phyloP scores from a whole-genome alignment of 2,329 filamentous ascomycete genomes.

The Apiospora aurea region DNA sequence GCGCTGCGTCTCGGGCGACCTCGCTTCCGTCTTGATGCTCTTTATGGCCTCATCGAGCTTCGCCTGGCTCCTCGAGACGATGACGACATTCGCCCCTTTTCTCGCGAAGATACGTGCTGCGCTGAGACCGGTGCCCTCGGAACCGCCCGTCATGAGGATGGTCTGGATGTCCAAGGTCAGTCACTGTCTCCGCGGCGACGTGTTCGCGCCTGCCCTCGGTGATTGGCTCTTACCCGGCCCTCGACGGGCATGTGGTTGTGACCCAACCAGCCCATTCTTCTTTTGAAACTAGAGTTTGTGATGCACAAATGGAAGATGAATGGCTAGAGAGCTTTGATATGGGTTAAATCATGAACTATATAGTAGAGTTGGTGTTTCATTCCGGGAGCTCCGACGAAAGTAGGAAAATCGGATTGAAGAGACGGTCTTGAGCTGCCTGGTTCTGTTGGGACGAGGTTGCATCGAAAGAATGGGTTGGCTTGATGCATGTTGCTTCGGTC shows the following conservation, averaged over 20 bases:
- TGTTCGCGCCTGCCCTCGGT: constrained; percentile 56
- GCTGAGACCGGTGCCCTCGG: constrained; percentile 88
- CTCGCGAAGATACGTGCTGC: constrained; percentile 76
- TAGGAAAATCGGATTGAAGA: not conserved
- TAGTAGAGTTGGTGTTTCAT: not conserved
- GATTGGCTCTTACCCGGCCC: constrained; percentile 68
- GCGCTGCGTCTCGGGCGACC: constrained; percentile 68
- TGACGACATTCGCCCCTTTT: constrained; percentile 86
- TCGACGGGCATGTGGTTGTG: constrained; percentile 82
- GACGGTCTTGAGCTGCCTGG: not conserved
- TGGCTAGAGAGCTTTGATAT: not conserved
- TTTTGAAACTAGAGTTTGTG: not conserved
- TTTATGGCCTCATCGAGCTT: constrained; percentile 70
- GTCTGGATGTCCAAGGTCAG: constrained; percentile 22
- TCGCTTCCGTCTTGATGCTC: constrained; percentile 60
- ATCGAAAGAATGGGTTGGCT: not conserved
- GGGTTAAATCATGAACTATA: not conserved
- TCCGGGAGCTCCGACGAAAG: not conserved
- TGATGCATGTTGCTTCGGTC: no score
- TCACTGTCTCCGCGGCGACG: constrained; percentile 61
- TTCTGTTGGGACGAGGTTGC: not conserved
- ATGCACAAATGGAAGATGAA: not conserved
- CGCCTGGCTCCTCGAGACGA: constrained; percentile 75
- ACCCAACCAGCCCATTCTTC: constrained; percentile 58
- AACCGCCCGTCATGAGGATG: constrained; percentile 80